Evolutionary conservation across 2,329 filamentous ascomycete genomes (phyloP).

Genomic region (Cordyceps cicadae): DNA sequence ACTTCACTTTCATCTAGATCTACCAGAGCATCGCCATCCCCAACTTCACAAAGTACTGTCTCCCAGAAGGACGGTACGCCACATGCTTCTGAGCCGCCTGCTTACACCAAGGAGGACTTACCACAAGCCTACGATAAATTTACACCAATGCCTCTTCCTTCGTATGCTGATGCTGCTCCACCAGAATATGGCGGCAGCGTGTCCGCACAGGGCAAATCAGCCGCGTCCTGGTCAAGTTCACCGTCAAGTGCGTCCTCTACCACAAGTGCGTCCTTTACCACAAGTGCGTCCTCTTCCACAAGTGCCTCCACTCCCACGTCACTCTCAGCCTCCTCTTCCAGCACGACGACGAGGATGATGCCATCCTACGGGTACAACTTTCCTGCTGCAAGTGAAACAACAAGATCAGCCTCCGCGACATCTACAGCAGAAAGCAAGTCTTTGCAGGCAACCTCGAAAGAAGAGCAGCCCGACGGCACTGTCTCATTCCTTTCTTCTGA

Average conservation of each 20-base stretch:
- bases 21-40: neutral
- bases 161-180: neutral
- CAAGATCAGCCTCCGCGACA: neutral
- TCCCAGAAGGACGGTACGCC: neutral
- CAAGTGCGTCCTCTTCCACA: neutral
- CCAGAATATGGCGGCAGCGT: neutral
- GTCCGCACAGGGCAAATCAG: neutral
- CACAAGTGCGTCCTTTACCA: neutral
- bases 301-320: neutral
- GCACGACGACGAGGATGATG: neutral
- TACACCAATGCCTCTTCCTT: neutral
- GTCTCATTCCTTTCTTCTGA: slow-evolving; percentile 4
- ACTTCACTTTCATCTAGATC: neutral
- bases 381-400: neutral
- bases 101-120: neutral
- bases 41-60: neutral
- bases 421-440: neutral
- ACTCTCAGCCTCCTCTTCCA: neutral
- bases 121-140: slow-evolving; percentile 4
- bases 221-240: neutral
- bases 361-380: slow-evolving; percentile 6
- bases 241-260: neutral
- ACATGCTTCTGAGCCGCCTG: neutral
- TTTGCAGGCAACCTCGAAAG: neutral
- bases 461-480: neutral